Base-by-base conservation (phyloP, 2,329 filamentous ascomycete genomes). In the Scedosporium apiospermum region DNA sequence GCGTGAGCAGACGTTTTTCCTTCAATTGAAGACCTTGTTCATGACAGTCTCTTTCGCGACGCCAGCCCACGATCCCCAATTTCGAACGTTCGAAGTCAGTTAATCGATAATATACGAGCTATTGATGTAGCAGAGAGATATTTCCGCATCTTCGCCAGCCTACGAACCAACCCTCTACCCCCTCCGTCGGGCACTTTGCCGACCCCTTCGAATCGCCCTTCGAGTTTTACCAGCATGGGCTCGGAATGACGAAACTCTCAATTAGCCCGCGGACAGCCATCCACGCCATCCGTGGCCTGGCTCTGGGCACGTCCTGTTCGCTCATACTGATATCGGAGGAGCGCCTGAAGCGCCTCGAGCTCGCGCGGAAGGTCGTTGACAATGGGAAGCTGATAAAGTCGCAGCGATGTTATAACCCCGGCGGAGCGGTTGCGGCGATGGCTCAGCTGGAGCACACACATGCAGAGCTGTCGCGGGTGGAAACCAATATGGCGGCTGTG, bases 231-330 rank as follows among this genome's bases (percentile, higher is more conserved):
- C 60, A 57, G 27, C 30, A 61, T 61, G 60, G 49, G 21, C 60
- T 51, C 49, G 38, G 55, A 27, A 61, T 61, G 60, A 26, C 60
- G 49, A 61, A 61, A 61, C 44, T 61, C 21, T 16, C 53, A 18
- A 18, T 82, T 63, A 82, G 81, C 58, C 84, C 82, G 44, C 80
- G 81, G 72, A 79, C 80, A 64, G 81, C 79, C 64, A 76, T 85
- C 66, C 78, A 81, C 70, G 78, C 81, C 64, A 78, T 85, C 42
- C 80, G 81, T 65, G 79, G 81, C 65, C 76, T 84, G 64, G 77
- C 82, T 62, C 71, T 85, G 16, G 82, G 82, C 60, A 84, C 82
- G 2, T 83, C 82, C 7, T 85, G 81, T 68, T 84, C 82, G 51
- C 76, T 85, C 62, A 77, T 79, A 59, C 70, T 82, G 27, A 73